A percentile compares a stretch with the other conserved stretches of the same genome.
Evolutionary conservation across 192 early-diverging fungal genomes (phyloP).

Genomic region (Coemansia sp.): DNA sequence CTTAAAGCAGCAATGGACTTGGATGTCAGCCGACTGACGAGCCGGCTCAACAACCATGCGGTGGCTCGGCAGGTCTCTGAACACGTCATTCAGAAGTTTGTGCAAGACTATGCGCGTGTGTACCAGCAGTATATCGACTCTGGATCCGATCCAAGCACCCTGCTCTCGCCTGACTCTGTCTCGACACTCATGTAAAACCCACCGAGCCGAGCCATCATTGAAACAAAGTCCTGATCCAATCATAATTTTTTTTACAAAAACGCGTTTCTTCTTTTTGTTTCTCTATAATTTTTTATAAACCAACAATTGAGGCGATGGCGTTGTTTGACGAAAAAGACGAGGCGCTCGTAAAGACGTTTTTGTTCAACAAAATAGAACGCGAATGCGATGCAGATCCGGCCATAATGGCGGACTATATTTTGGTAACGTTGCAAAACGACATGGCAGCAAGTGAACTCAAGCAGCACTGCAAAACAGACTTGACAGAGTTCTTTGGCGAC

Average conservation of each 20-base stretch:
- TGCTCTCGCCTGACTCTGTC: constrained; percentile 1
- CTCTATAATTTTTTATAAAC: constrained; percentile 1
- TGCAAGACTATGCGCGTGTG: constrained; percentile 20
- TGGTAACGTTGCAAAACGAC: constrained; percentile 49
- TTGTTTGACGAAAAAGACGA: constrained; percentile 45
- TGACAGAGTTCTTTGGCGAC: constrained; percentile 48
- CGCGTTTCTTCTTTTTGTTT: constrained; percentile 12
- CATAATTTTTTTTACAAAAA: neutral
- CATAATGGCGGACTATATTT: constrained; percentile 50
- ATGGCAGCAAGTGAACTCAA: constrained; percentile 33
- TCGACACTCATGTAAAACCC: neutral
- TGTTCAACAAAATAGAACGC: constrained; percentile 47
- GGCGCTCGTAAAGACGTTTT: constrained; percentile 29
- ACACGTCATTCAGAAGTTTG: constrained; percentile 16
- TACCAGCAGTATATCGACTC: constrained; percentile 6
- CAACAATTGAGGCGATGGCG: constrained; percentile 18
- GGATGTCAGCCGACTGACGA: constrained; percentile 27
- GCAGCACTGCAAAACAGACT: constrained; percentile 37
- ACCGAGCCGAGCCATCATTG: no score
- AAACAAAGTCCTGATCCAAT: no score
- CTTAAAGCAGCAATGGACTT: constrained; percentile 30
- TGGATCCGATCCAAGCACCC: neutral
- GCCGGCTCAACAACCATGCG: constrained; percentile 24
- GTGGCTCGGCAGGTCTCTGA: constrained; percentile 7
- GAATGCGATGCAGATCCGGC: constrained; percentile 45